Evolutionary conservation across 495 filamentous ascomycete species (phyloP), one percentile per base, ranked within the genome.

Genomic region (Xylaria bambusicola): DNA sequence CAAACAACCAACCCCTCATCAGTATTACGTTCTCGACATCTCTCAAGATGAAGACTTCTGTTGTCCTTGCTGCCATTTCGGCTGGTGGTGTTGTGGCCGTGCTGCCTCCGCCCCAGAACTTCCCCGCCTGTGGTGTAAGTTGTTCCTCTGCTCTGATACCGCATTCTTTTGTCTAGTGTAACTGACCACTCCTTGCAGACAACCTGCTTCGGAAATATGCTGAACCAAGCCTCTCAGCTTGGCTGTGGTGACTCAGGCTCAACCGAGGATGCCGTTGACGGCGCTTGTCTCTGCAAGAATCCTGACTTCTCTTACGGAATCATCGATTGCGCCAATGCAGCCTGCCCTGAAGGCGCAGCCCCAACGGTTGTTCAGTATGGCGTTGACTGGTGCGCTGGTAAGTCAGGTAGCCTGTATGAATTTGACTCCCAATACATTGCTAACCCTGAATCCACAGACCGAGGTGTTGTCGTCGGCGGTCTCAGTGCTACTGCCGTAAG

Each of bases 161-260:
- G 3, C 35, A n/a, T 13, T 41, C 24, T 23, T 31, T 36, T 26
- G n/a, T n/a, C n/a, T n/a, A n/a, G n/a, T 36, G 15, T 18, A 26
- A 29, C 17, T 71, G 26, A 71, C 54, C 23, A 3, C 17, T n/a
- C 23, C 12, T 42, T 44, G 62, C 52, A 93, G 90, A 75, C 82
- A 76, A 84, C 77, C 63, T 94, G 91, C 69, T 75, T 89, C 66
- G 77, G 60, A 75, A 89, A 88, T 80, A 92, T 94, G 89, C 74
- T 87, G 60, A 72, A 56, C 57, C 77, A 85, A 76, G 85, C 87
- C 53, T 59, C 63, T 10, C 61, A 73, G n/a, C 79, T 92, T 57
- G 83, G 83, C 50, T 96, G 91, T 75, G 45, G 26, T 10, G 17
- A 26, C 2, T 48, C 31, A 29, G 56, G 49, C 47, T 23, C 56